These are phyloP conservation scores for Yamadazyma sp. DNA, from an alignment of 805 yeast species.

Conservation along the genomic window DNA sequence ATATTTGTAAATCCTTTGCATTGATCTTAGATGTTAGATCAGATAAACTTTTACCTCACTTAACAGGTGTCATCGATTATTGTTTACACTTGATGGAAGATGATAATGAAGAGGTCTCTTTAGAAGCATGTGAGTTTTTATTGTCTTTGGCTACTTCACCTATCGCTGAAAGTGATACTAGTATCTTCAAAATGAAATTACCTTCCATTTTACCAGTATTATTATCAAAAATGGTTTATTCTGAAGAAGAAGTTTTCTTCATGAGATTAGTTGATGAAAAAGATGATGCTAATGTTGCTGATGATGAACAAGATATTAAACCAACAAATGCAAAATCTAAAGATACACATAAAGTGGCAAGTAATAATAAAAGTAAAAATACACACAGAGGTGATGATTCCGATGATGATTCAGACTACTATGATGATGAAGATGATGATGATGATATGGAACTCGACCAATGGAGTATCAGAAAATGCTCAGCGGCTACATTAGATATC, in stretches of 20 bases:
- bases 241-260: slow-evolving; percentile 71
- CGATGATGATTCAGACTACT: slow-evolving; percentile 22
- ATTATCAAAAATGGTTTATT: slow-evolving; percentile 79
- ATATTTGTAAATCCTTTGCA: slow-evolving; percentile 75
- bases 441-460: slow-evolving; percentile 72
- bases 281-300: slow-evolving; percentile 76
- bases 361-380: slow-evolving; percentile 11
- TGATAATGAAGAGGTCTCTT: slow-evolving; percentile 67
- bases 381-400: slow-evolving; percentile 20
- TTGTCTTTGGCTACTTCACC: slow-evolving; percentile 71
- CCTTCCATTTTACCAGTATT: slow-evolving; percentile 70
- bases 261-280: slow-evolving; percentile 64
- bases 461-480: slow-evolving; percentile 91
- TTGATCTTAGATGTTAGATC: slow-evolving; percentile 72
- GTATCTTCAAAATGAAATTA: slow-evolving; percentile 54
- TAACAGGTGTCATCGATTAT: slow-evolving; percentile 83
- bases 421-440: slow-evolving; percentile 45
- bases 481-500: slow-evolving; percentile 89
- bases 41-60: slow-evolving; percentile 73
- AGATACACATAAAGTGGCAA: slow-evolving; percentile 29
- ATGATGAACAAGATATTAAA: slow-evolving; percentile 80
- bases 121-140: slow-evolving; percentile 92
- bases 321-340: slow-evolving; percentile 76
- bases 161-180: slow-evolving; percentile 31
- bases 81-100: slow-evolving; percentile 74